Evolutionary conservation across 2,329 filamentous ascomycete species (phyloP), one percentile per base, ranked within the genome.

Genomic region (Cercospora citrullina): DNA sequence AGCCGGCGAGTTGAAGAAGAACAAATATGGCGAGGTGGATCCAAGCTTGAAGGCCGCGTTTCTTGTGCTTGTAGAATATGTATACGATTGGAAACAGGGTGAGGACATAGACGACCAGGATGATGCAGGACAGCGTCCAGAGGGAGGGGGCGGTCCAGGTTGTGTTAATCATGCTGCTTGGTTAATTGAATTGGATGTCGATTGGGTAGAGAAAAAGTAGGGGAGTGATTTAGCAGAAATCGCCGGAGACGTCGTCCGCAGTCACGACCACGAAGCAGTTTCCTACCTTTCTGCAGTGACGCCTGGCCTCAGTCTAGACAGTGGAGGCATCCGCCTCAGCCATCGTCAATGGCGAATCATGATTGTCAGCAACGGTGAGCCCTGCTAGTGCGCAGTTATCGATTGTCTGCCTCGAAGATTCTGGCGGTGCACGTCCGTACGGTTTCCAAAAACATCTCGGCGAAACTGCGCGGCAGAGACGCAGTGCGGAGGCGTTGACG

Each of bases 41-140:
- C 45, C 60, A 63, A 28, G 60, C 33, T 51, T 42, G 48, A 23
- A 55, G 51, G n/a, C 31, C 51, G 48, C 53, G 30, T 28, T 21
- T 61, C n/a, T 30, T 60, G 30, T 58, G 39, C 39, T 63, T 63
- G 65, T 63, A 67, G 53, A 60, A 58, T 28, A 42, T 67, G 65
- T 59, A 67, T 33, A 33, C 65, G 51, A 63, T 36, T n/a, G 60
- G 39, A 6, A 63, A 39, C 12, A 67, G 60, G 16, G 51, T 53
- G 21, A 67, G 51, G 60, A 33, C 60, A 39, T 67, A 63, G 26
- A 63, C 45, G 5, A 42, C 48, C 31, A 62, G 31, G 51, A 63
- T 36, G n/a, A 59, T 42, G 23, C 39, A 48, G 60, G 60, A 51
- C 42, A 48, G 18, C 12, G 14, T 67, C 48, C 48, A 63, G 33